Conservation (phyloP, 805 yeast species). For the Candida palmyrensis region DNA sequence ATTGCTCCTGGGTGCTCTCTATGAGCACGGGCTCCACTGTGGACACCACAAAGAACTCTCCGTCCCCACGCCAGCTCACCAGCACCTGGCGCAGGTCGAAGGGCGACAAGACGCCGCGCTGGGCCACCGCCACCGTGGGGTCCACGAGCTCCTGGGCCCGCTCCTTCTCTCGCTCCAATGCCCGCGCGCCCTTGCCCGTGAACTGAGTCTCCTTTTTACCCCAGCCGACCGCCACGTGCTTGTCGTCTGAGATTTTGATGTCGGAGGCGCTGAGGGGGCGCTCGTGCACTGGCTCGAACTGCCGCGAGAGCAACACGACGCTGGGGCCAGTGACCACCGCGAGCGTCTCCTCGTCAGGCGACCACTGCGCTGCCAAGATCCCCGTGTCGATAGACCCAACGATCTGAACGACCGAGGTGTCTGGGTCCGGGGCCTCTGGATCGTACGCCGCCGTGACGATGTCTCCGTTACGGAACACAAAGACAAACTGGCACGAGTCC, state of each 20-base stretch:
- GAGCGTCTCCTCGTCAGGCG: slow-evolving; percentile 85
- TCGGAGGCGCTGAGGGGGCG: slow-evolving; percentile 55
- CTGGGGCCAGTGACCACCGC: slow-evolving; percentile 63
- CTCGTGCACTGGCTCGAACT: slow-evolving; percentile 77
- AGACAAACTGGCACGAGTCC: slow-evolving; percentile 60
- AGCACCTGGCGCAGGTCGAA: slow-evolving; percentile 45
- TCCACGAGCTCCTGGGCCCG: slow-evolving; percentile 62
- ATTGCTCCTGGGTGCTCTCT: slow-evolving; percentile 31
- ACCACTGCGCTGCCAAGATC: slow-evolving; percentile 72
- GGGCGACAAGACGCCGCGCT: slow-evolving; percentile 57
- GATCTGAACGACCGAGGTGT: slow-evolving; percentile 59
- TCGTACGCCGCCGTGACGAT: slow-evolving; percentile 64
- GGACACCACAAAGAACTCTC: slow-evolving; percentile 72
- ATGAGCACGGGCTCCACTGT: slow-evolving; percentile 49
- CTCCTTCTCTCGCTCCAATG: slow-evolving; percentile 56
- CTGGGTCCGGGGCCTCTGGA: slow-evolving; percentile 37
- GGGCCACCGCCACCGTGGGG: slow-evolving; percentile 79
- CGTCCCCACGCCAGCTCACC: slow-evolving; percentile 95
- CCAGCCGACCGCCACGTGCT: slow-evolving; percentile 97
- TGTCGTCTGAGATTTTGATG: slow-evolving; percentile 50
- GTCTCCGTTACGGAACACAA: slow-evolving; percentile 74
- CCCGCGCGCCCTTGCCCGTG: slow-evolving; percentile 87
- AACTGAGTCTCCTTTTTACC: slow-evolving; percentile 96
- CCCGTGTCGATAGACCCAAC: slow-evolving; percentile 84
- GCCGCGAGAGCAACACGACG: slow-evolving; percentile 62